Percentiles rank a stretch among this genome's conserved stretches.
Conservation (phyloP, 257 asterid genomes). For the Apocynum venetum region DNA sequence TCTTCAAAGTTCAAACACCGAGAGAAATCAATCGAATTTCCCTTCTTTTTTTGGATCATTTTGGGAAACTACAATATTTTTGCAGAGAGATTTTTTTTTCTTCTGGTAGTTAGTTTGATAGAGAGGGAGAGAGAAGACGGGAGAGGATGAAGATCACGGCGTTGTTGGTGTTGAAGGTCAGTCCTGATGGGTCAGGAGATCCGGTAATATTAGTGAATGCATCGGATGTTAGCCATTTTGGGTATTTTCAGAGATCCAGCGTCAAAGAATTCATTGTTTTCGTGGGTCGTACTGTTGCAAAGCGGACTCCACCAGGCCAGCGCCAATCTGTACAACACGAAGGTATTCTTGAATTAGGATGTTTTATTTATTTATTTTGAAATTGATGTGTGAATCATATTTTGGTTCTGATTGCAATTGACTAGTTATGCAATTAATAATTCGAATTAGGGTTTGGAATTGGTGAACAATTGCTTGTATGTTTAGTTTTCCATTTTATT, state of each 20-base stretch:
- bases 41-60: neutral
- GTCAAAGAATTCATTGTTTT: conserved; percentile 74
- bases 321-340: conserved; percentile 90
- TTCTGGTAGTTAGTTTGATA: neutral
- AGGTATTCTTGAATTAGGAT: conserved; percentile 31
- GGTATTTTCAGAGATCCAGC: conserved; percentile 80
- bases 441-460: neutral
- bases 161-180: conserved; percentile 69
- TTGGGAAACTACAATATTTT: neutral
- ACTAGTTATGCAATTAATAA: neutral
- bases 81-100: neutral
- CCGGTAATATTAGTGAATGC: conserved; percentile 73
- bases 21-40: neutral
- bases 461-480: neutral
- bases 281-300: conserved; percentile 82
- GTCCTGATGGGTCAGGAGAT: conserved; percentile 52
- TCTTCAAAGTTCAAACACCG: neutral
- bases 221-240: conserved; percentile 69
- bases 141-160: conserved; percentile 82
- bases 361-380: neutral
- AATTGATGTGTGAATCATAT: neutral
- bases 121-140: neutral
- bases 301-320: conserved; percentile 68
- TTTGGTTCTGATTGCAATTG: neutral
- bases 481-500: neutral